These are phyloP conservation scores for Penicillium sp. DNA, from an alignment of 2,329 filamentous ascomycete species.

Conservation along the genomic window DNA sequence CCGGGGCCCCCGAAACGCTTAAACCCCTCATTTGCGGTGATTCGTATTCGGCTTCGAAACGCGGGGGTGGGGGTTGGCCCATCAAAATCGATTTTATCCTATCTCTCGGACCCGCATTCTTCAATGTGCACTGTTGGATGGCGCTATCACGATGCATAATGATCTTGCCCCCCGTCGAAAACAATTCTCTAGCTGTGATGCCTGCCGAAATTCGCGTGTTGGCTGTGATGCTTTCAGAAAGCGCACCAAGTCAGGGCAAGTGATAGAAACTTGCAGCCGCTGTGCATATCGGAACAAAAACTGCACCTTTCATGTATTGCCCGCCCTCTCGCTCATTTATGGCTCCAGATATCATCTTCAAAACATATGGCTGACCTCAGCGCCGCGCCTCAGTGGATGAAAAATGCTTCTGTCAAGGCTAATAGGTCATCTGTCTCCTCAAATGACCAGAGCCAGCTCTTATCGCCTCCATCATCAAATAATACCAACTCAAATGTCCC, in stretches of 20 bases:
- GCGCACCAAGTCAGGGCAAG: conserved; percentile 10
- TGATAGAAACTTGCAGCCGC: conserved; percentile 11
- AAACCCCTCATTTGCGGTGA: too few species aligned
- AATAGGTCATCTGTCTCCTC: background rate
- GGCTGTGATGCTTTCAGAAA: conserved; percentile 30
- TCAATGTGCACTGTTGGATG: background rate
- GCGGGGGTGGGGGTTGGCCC: background rate
- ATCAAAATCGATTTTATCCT: background rate
- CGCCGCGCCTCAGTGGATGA: conserved; percentile 15
- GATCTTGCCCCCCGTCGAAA: conserved; percentile 18
- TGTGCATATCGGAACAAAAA: conserved; percentile 9
- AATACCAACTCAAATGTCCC: background rate
- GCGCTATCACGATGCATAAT: background rate
- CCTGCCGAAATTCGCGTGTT: conserved; percentile 32
- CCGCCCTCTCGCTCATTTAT: background rate
- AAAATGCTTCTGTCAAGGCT: conserved; percentile 2
- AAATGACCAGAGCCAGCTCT: background rate
- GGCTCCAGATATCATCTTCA: conserved; percentile 4
- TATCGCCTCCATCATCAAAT: background rate
- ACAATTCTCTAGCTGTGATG: conserved; percentile 38
- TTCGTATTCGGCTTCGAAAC: background rate
- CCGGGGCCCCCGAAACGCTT: too few species aligned
- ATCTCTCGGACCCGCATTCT: background rate
- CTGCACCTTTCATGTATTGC: conserved; percentile 13
- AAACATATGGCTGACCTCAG: background rate